A percentile compares a stretch with the other conserved stretches of the same genome.
Conservation (phyloP, 768 basidiomycete genomes). For the Pisolithus orientalis region DNA sequence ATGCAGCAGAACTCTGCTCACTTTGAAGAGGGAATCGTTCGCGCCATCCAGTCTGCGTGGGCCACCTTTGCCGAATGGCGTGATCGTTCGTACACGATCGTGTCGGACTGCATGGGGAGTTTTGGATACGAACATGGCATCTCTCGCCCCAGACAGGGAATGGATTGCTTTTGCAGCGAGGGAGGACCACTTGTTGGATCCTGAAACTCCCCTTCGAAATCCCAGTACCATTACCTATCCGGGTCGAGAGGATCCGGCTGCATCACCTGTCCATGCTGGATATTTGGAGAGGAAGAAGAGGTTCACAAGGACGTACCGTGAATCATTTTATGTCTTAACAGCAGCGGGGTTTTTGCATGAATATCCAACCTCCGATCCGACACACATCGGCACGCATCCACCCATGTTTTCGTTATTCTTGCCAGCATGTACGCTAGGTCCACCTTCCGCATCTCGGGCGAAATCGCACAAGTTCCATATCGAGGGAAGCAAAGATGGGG, state of each 20-base stretch:
- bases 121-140: conserved; percentile 69
- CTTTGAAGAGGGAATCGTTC: conserved; percentile 95
- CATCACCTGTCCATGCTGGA: conserved; percentile 82
- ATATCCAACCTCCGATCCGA: conserved; percentile 73
- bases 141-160: conserved; percentile 80
- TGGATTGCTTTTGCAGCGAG: conserved; percentile 96
- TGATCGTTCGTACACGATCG: conserved; percentile 50
- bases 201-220: conserved; percentile 89
- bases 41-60: conserved; percentile 95
- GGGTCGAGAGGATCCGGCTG: conserved; percentile 82
- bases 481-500: conserved; percentile 83
- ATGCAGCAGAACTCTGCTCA: conserved; percentile 97
- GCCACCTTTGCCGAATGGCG: conserved; percentile 94
- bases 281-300: conserved; percentile 93
- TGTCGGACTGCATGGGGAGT: conserved; percentile 58
- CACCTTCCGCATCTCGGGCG: conserved; percentile 63
- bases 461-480: conserved; percentile 95
- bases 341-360: conserved; percentile 96
- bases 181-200: conserved; percentile 91
- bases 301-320: conserved; percentile 80
- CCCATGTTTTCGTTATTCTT: conserved; percentile 88
- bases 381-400: conserved; percentile 36
- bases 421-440: conserved; percentile 92
- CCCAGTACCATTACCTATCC: conserved; percentile 78
- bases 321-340: conserved; percentile 89